These are phyloP conservation scores for Alternaria longipes DNA, from an alignment of 2,329 filamentous ascomycete species.

Conservation along the genomic window DNA sequence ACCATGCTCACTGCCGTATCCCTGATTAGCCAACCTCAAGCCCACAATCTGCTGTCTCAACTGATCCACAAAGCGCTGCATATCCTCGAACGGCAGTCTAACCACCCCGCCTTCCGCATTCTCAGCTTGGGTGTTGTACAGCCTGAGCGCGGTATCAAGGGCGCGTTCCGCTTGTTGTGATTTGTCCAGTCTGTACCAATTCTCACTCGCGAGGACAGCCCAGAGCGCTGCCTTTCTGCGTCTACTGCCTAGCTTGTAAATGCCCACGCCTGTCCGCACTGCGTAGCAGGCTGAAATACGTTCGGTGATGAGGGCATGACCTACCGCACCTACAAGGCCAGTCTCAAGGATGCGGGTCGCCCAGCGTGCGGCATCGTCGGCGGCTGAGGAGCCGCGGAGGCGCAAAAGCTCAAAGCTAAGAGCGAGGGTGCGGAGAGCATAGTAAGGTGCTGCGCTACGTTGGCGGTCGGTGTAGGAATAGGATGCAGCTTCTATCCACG, in stretches of 20 bases:
- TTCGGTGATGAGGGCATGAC: conserved; percentile 85
- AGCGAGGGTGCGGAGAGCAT: conserved; percentile 78
- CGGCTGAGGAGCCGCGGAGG: conserved; percentile 77
- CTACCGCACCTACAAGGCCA: conserved; percentile 75
- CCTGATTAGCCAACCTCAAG: conserved; percentile 50
- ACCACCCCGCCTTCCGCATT: conserved; percentile 15
- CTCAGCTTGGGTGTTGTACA: conserved; percentile 59
- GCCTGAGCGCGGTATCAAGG: conserved; percentile 71
- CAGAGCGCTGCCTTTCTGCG: conserved; percentile 88
- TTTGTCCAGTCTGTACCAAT: conserved; percentile 82
- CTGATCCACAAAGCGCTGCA: conserved; percentile 71
- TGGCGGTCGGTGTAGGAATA: conserved; percentile 84
- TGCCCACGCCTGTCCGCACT: conserved; percentile 73
- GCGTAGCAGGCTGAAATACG: conserved; percentile 85
- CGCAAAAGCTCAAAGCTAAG: conserved; percentile 84
- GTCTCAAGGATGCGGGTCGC: conserved; percentile 78
- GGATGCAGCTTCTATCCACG: conserved; percentile 86
- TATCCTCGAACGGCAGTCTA: conserved; percentile 59
- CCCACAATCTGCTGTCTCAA: conserved; percentile 70
- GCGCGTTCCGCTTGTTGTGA: conserved; percentile 80
- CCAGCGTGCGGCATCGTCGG: conserved; percentile 90
- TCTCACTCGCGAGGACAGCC: conserved; percentile 82
- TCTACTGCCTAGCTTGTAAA: conserved; percentile 73
- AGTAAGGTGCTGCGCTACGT: conserved; percentile 80
- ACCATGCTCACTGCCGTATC: conserved; percentile 52